Evolutionary conservation across 1,284 basidiomycete species (phyloP).

Genomic region (Sphaerobolus stellatus): DNA sequence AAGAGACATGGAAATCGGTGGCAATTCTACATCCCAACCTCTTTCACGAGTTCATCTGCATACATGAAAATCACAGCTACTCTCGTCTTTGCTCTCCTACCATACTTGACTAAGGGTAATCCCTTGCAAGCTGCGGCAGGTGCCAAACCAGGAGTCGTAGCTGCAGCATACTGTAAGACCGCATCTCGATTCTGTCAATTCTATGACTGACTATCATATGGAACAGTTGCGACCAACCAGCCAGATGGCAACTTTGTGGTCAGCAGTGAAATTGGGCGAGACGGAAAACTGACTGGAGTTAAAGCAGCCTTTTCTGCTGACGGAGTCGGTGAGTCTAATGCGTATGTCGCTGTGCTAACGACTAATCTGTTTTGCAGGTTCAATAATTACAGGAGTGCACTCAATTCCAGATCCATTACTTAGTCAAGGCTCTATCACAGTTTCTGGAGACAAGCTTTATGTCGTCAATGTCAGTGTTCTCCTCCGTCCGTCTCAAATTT

Average conservation of each 20-base stretch:
- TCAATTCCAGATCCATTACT: slow-evolving; percentile 42
- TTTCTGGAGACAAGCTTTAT: slow-evolving; percentile 41
- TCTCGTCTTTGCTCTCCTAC: too few species aligned
- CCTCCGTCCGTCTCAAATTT: background rate
- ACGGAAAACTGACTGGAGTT: slow-evolving; percentile 23
- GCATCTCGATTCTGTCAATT: too few species aligned
- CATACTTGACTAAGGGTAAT: too few species aligned
- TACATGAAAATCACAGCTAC: too few species aligned
- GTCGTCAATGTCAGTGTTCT: slow-evolving; percentile 41
- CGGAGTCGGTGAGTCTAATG: background rate
- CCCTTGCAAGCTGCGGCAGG: too few species aligned
- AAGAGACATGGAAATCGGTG: too few species aligned
- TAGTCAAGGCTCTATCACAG: slow-evolving; percentile 47
- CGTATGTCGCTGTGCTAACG: background rate
- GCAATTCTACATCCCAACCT: too few species aligned
- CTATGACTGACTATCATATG: too few species aligned
- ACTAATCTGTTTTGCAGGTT: background rate
- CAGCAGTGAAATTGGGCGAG: slow-evolving; percentile 25
- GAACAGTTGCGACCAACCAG: slow-evolving; percentile 38
- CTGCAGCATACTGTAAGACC: too few species aligned
- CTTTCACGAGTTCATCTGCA: too few species aligned
- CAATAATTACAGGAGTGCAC: background rate
- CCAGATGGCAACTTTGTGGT: slow-evolving; percentile 32
- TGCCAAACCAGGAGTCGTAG: too few species aligned
- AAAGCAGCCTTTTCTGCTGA: background rate